phyloP scores from a whole-genome alignment of 2,329 filamentous ascomycete species.

The Epichloe amarillans region DNA sequence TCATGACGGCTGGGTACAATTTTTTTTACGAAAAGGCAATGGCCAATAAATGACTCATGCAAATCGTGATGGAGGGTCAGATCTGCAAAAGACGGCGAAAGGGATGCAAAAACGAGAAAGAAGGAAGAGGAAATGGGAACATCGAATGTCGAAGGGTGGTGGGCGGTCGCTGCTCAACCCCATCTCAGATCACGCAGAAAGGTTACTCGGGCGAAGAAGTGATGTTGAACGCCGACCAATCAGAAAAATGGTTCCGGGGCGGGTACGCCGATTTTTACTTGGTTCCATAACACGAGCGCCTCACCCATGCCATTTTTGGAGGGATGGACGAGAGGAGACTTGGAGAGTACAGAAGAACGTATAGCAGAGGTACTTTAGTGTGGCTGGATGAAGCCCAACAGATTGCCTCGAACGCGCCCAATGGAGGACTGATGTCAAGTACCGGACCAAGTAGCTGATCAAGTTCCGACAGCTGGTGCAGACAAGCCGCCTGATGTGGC shows the following conservation, averaged over 20 bases:
- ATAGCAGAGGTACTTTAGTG: neutral
- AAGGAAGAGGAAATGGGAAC: slow-evolving; percentile 7
- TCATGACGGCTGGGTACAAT: neutral
- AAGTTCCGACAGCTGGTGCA: neutral
- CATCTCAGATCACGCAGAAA: slow-evolving; percentile 19
- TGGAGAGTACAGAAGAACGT: neutral
- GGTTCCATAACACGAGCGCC: slow-evolving; percentile 6
- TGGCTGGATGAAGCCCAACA: neutral
- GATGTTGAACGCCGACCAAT: slow-evolving; percentile 23
- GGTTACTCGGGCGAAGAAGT: slow-evolving; percentile 20
- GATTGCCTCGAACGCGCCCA: no score
- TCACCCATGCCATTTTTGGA: neutral
- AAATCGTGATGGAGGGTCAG: slow-evolving; percentile 16
- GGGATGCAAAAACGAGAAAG: slow-evolving; percentile 16
- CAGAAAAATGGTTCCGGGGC: slow-evolving; percentile 24
- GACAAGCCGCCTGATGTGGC: slow-evolving; percentile 7
- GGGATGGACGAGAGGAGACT: neutral
- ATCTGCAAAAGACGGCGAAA: slow-evolving; percentile 4
- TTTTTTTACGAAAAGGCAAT: neutral
- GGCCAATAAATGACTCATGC: slow-evolving; percentile 18
- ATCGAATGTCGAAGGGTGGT: slow-evolving; percentile 8
- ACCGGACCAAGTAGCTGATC: neutral
- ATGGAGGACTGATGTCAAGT: neutral
- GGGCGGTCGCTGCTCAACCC: slow-evolving; percentile 10
- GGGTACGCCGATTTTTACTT: slow-evolving; percentile 21